Evolutionary conservation across 306 rosid genomes (phyloP).

Genomic region (Vicia sativa): DNA sequence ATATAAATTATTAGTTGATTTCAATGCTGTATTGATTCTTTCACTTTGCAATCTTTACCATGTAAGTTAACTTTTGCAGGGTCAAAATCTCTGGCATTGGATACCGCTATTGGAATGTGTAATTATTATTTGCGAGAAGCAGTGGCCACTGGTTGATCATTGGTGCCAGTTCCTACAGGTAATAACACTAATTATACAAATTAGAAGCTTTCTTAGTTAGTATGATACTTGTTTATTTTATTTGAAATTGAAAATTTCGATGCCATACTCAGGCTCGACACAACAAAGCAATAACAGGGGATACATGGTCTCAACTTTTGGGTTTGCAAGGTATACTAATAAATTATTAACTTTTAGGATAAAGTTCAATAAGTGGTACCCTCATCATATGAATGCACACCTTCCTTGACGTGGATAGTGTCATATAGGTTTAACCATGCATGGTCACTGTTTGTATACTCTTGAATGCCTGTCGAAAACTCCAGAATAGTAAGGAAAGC

Average conservation of each 20-base stretch:
- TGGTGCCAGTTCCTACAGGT: conserved; percentile 99
- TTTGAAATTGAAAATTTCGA: conserved; percentile 11
- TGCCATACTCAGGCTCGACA: conserved; percentile 74
- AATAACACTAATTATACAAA: conserved; percentile 29
- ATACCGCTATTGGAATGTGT: conserved; percentile 99
- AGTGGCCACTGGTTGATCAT: conserved; percentile 94
- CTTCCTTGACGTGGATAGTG: conserved; percentile 4
- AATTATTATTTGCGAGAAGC: conserved; percentile 92
- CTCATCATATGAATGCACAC: neutral
- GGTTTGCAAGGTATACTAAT: conserved; percentile 85
- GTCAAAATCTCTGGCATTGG: conserved; percentile 98
- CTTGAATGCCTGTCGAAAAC: too few species aligned
- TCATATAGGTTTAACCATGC: conserved; percentile 4
- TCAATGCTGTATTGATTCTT: conserved; percentile 2
- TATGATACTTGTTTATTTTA: too few species aligned
- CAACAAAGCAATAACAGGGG: conserved; percentile 95
- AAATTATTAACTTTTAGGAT: conserved; percentile 10
- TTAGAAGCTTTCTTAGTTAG: too few species aligned
- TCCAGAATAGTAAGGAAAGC: too few species aligned
- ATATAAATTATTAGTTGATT: conserved; percentile 6
- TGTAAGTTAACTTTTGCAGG: conserved; percentile 54
- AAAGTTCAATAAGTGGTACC: neutral
- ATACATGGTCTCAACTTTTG: conserved; percentile 97
- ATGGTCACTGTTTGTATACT: conserved; percentile 5
- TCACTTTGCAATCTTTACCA: neutral